Evolutionary conservation across 208 protist genomes (phyloP).

Genomic region (Trichomonas vaginalis): DNA sequence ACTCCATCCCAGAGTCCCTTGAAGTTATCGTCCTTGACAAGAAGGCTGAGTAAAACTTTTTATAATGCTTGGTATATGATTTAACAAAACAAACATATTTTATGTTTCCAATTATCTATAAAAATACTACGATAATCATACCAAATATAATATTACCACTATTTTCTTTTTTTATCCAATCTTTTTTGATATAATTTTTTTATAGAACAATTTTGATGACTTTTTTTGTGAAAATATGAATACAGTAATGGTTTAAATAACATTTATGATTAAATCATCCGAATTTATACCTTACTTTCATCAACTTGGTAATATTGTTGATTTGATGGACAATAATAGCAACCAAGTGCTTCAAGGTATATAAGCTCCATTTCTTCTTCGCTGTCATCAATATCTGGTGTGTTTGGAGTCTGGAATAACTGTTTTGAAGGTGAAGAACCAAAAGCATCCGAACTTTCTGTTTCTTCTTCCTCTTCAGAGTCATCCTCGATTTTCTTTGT

Average conservation of each 20-base stretch:
- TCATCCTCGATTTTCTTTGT: neutral
- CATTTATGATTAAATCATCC: neutral
- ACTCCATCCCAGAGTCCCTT: neutral
- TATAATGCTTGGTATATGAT: neutral
- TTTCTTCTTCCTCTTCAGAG: neutral
- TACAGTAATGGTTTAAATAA: too few relatives aligned
- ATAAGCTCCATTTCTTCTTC: neutral
- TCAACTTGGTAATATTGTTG: slow-evolving; percentile 3
- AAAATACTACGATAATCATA: too few relatives aligned
- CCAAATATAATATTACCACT: too few relatives aligned
- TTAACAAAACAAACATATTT: too few relatives aligned
- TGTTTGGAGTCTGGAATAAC: neutral
- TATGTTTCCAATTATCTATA: too few relatives aligned
- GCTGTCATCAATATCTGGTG: neutral
- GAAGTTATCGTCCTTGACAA: slow-evolving; percentile 9
- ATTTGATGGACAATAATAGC: neutral
- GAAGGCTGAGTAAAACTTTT: neutral
- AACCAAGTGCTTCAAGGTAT: neutral
- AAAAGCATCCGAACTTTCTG: neutral
- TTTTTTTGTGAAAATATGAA: too few relatives aligned
- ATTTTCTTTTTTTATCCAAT: too few relatives aligned
- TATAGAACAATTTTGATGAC: too few relatives aligned
- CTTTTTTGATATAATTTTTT: too few relatives aligned
- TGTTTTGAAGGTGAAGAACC: neutral
- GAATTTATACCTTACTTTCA: neutral